Conservation (phyloP, 2,329 filamentous ascomycete species). For the Clonostachys rhizophaga region DNA sequence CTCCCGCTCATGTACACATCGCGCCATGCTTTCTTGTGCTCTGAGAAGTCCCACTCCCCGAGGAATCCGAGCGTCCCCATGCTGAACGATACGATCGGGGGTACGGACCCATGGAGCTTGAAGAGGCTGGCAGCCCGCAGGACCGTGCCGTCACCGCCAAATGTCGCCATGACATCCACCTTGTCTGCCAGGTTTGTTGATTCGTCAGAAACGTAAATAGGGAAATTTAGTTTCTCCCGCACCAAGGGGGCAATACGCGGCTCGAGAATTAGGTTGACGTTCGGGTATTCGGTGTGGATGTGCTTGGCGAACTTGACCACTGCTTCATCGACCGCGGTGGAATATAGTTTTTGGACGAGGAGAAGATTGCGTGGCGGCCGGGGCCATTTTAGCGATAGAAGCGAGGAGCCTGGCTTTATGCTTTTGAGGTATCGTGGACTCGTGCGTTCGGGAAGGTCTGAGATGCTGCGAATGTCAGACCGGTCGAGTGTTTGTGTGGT, state of each 20-base stretch:
- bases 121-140: constrained; percentile 47
- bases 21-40: constrained; percentile 87
- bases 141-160: constrained; percentile 70
- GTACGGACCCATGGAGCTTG: constrained; percentile 74
- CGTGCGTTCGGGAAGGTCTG: constrained; percentile 23
- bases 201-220: constrained; percentile 59
- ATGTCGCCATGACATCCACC: constrained; percentile 82
- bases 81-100: constrained; percentile 89
- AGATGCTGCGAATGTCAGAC: constrained; percentile 19
- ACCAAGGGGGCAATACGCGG: constrained; percentile 66
- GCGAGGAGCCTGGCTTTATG: constrained; percentile 42
- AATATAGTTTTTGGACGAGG: constrained; percentile 54
- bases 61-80: constrained; percentile 96
- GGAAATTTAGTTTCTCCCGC: constrained; percentile 66
- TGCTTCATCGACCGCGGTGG: constrained; percentile 45
- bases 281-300: constrained; percentile 74
- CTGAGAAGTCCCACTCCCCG: constrained; percentile 92
- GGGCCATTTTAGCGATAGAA: constrained; percentile 51
- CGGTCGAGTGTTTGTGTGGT: too few species aligned
- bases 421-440: constrained; percentile 27
- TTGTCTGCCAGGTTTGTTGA: constrained; percentile 63
- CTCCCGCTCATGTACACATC: constrained; percentile 83
- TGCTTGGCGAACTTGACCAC: constrained; percentile 61
- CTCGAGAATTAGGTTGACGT: constrained; percentile 80
- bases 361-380: constrained; percentile 51